These are phyloP conservation scores for Cyberlindnera xylosilytica DNA, from an alignment of 805 yeast genomes.

Conservation along the genomic window DNA sequence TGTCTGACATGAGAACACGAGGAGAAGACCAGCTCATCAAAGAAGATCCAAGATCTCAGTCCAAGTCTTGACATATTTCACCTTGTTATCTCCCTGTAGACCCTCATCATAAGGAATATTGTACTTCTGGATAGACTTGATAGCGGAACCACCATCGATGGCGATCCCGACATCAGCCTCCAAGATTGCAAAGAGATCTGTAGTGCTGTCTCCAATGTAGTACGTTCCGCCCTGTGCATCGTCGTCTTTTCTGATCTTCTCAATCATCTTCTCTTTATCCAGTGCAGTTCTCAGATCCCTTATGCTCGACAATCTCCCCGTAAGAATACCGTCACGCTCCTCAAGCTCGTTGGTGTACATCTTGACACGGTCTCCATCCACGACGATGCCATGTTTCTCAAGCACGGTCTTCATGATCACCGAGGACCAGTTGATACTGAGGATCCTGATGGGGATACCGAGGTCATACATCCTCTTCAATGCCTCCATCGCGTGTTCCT, in stretches of 20 bases:
- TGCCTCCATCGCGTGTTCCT: slow-evolving; percentile 30
- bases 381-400: slow-evolving; percentile 20
- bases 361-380: slow-evolving; percentile 21
- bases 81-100: neutral
- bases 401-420: slow-evolving; percentile 38
- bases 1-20: too few species aligned
- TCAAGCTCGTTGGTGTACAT: slow-evolving; percentile 53
- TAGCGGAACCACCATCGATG: slow-evolving; percentile 39
- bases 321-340: slow-evolving; percentile 21
- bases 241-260: slow-evolving; percentile 20
- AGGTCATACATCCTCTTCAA: slow-evolving; percentile 13
- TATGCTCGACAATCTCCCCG: slow-evolving; percentile 4
- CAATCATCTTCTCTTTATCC: slow-evolving; percentile 41
- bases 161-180: slow-evolving; percentile 46
- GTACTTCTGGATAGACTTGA: slow-evolving; percentile 23
- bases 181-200: slow-evolving; percentile 52
- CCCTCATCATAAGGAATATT: slow-evolving; percentile 16
- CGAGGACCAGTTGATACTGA: slow-evolving; percentile 65
- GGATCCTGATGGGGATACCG: slow-evolving; percentile 38
- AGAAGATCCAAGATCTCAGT: too few species aligned
- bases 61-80: neutral
- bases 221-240: slow-evolving; percentile 25
- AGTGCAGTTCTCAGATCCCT: slow-evolving; percentile 46
- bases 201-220: slow-evolving; percentile 62
- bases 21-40: too few species aligned